These are phyloP conservation scores for Pythium volutum DNA, from an alignment of 352 stramenopile species.

Conservation along the genomic window DNA sequence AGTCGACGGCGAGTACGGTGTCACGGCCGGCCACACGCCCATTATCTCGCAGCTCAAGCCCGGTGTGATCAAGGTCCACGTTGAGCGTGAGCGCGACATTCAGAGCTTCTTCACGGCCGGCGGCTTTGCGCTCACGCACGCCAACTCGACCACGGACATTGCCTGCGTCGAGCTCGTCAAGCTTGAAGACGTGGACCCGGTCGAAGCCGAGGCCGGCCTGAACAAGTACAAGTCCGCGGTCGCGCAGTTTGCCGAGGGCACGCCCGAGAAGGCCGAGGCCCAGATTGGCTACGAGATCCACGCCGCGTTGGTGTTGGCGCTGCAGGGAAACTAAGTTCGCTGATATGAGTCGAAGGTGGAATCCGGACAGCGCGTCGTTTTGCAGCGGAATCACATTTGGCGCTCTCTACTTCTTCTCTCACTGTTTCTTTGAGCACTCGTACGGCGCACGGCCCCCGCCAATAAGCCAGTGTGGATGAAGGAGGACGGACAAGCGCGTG, in stretches of 20 bases:
- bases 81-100: conserved; percentile 79
- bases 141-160: conserved; percentile 96
- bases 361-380: background rate
- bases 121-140: conserved; percentile 96
- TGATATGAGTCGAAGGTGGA: background rate
- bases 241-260: conserved; percentile 78
- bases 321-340: conserved; percentile 65
- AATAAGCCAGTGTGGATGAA: conserved; percentile 15
- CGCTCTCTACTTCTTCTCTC: background rate
- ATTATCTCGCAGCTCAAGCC: conserved; percentile 97
- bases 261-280: conserved; percentile 90
- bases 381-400: background rate
- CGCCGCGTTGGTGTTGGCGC: conserved; percentile 88
- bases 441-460: background rate
- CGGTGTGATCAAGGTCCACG: conserved; percentile 90
- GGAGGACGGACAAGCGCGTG: background rate
- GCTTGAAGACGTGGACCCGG: conserved; percentile 94
- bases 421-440: background rate
- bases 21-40: conserved; percentile 95
- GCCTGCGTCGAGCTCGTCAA: conserved; percentile 96
- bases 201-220: conserved; percentile 85
- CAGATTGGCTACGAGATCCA: conserved; percentile 96
- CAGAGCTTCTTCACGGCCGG: conserved; percentile 98
- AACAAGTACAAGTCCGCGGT: conserved; percentile 90
- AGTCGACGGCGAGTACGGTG: conserved; percentile 95